Evolutionary conservation across 352 stramenopile species (phyloP).

Genomic region (Phytophthora melonis): DNA sequence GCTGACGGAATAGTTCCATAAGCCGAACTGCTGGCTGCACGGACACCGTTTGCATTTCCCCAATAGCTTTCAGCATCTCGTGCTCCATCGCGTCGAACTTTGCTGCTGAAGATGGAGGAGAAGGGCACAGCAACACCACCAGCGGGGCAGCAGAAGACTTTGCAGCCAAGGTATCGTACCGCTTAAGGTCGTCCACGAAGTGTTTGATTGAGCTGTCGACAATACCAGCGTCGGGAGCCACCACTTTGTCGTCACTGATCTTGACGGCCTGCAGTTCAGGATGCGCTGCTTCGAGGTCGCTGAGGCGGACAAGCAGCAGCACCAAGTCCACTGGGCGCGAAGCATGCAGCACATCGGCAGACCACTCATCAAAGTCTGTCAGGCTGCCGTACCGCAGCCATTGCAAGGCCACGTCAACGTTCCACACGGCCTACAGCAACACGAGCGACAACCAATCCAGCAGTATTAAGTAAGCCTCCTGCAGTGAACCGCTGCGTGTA

Average conservation of each 20-base stretch:
- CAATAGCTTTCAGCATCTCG: slow-evolving; percentile 26
- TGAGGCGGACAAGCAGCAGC: slow-evolving; percentile 67
- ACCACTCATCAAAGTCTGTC: slow-evolving; percentile 46
- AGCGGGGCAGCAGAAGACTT: slow-evolving; percentile 24
- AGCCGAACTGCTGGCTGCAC: slow-evolving; percentile 37
- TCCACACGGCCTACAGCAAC: slow-evolving; percentile 34
- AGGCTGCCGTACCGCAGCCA: slow-evolving; percentile 71
- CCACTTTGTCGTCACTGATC: background rate
- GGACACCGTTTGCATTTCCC: slow-evolving; percentile 33
- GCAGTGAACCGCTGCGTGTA: slow-evolving; percentile 11
- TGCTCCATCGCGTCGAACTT: slow-evolving; percentile 21
- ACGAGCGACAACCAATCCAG: background rate
- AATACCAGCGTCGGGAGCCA: background rate
- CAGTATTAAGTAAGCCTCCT: background rate
- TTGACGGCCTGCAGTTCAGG: slow-evolving; percentile 52
- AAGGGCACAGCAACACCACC: slow-evolving; percentile 54
- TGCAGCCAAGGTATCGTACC: slow-evolving; percentile 28
- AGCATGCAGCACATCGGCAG: slow-evolving; percentile 16
- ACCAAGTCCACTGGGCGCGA: slow-evolving; percentile 45
- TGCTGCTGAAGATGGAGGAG: slow-evolving; percentile 23
- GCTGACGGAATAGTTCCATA: slow-evolving; percentile 40
- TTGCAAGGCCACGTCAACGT: slow-evolving; percentile 44
- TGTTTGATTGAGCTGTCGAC: slow-evolving; percentile 10
- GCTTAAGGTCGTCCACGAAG: slow-evolving; percentile 38
- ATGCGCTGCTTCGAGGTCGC: slow-evolving; percentile 63